Base-by-base conservation (phyloP, 768 basidiomycete genomes). In the Suillus sp. region DNA sequence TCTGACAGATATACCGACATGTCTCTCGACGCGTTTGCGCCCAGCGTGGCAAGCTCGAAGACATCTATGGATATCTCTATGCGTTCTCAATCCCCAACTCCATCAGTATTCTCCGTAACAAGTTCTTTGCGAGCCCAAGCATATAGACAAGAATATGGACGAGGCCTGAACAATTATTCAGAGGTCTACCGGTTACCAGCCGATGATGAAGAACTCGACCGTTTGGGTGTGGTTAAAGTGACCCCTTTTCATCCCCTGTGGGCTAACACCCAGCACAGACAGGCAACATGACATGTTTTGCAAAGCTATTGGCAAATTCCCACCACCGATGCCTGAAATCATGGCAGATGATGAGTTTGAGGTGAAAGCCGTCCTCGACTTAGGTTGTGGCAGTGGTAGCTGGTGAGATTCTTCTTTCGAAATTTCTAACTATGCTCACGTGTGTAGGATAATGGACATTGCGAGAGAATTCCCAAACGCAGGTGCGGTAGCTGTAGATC, bases 121-220 rank as follows among this genome's bases (percentile, higher is more conserved):
- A 86, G 83, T 68, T 88, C 88, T 0, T 67, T 90, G 53, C 84
- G 83, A 30, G 83, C 81, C 18, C 79, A 82, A 40, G 82, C 85
- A 1, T 87, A 86, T 75, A 82, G 80, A 60, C 81, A 86, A 34
- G 89, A 92, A 69, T 87, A 84, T 62, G 91, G 91, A 0, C 80
- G 91, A 47, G 82, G 79, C 37, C 72, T 93, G 50, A 92, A 92
- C 76, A 91, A 86, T 65, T 89, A 89, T 66, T 92, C 91, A 1
- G 89, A 92, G 51, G 82, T 93, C 2, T 93, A 93, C 70, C 83
- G 83, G 48, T 78, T 93, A 32, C 90, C 92, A 14, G 92, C 90
- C 32, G 92, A 93, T 66, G 87, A 89, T 9, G 89, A 91, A 68
- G 92, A 93, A 66, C 75, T 90, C 30, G 81, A 85, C 37, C 83